Base-by-base conservation (phyloP, 2,329 filamentous ascomycete species). In the Phialophora expanda region DNA sequence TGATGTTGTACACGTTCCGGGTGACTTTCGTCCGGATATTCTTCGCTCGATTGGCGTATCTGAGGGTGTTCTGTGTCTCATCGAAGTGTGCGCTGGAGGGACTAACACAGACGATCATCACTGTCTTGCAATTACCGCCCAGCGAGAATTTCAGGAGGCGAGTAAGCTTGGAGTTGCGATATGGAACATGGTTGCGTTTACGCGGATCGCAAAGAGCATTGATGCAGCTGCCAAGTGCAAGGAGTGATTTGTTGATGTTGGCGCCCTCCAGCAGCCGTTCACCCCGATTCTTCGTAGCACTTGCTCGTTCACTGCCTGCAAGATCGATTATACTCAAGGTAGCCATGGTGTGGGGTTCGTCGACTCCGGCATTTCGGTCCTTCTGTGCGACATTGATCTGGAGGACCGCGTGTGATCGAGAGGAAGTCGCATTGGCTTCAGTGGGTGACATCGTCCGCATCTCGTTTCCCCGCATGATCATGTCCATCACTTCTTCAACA, bases 21-120 rank as follows among this genome's bases (percentile, higher is more conserved):
- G 95, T 97, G 64, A 97, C 93, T 84, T 99, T 99, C 66, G 95
- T 99, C 70, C 98, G 96, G 76, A 99, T 99, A 75, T 99, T 99
- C 86, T 99, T 99, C 66, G 95, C 95, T 72, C 95, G 87, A 78
- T 99, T 98, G 57, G 95, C 95, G 75, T 99, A 99, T 73, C 96
- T 91, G 20, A 99, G 84, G 0, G 95, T 99, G 78, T 99, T 99
- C 74, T 99, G 95, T 0, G 94, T 97, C 80, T 99, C 95, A 77
- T 99, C 95, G 73, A 95, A 99, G 79, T 99, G 95, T 4, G 91
- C 90, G 74, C 95, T 98, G 0, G 93, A 97, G 1, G 95, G 95
- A 72, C 93, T 97, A 61, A 99, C 92, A 74, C 95, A 99, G 28
- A 99, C 95, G 77, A 99, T 98, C 95, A 99, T 99, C 76, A 99